These are phyloP conservation scores for Ogataea methanolica DNA, from an alignment of 805 yeast species.

Conservation along the genomic window DNA sequence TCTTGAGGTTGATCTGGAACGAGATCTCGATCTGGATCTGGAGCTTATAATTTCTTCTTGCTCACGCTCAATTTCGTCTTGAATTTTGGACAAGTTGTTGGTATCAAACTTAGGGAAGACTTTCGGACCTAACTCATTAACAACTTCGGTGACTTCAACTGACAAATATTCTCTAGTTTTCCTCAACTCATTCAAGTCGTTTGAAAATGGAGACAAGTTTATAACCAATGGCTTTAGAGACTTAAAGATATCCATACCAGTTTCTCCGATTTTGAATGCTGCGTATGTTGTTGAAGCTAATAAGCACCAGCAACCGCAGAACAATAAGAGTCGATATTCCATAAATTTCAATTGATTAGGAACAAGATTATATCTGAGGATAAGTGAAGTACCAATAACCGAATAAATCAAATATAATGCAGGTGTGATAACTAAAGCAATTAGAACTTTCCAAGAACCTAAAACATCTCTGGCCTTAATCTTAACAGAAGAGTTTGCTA, in stretches of 20 bases:
- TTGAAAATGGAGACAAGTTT: constrained; percentile 49
- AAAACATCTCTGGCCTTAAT: constrained; percentile 87
- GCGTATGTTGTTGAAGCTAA: constrained; percentile 78
- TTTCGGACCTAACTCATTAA: constrained; percentile 79
- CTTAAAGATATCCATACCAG: constrained; percentile 85
- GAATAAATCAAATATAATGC: constrained; percentile 78
- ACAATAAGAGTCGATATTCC: constrained; percentile 25
- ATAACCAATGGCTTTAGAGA: constrained; percentile 74
- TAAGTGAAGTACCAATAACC: constrained; percentile 38
- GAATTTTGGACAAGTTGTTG: constrained; percentile 10
- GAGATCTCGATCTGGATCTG: constrained; percentile 12
- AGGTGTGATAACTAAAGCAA: constrained; percentile 86
- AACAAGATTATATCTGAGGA: constrained; percentile 14
- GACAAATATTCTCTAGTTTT: constrained; percentile 58
- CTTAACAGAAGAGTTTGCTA: constrained; percentile 83
- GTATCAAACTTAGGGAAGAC: constrained; percentile 71
- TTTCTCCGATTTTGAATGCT: constrained; percentile 86
- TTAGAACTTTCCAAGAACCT: constrained; percentile 93
- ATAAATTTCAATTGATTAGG: constrained; percentile 9
- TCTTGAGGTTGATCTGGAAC: constrained; percentile 10
- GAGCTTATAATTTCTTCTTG: constrained; percentile 16
- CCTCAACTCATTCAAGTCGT: constrained; percentile 51
- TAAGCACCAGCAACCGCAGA: constrained; percentile 50
- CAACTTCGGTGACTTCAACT: constrained; percentile 70
- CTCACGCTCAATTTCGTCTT: constrained; percentile 18